Percentiles rank a stretch among this genome's conserved stretches.
phyloP scores from a whole-genome alignment of 163 green algal genomes.

The Chlorella variabilis region DNA sequence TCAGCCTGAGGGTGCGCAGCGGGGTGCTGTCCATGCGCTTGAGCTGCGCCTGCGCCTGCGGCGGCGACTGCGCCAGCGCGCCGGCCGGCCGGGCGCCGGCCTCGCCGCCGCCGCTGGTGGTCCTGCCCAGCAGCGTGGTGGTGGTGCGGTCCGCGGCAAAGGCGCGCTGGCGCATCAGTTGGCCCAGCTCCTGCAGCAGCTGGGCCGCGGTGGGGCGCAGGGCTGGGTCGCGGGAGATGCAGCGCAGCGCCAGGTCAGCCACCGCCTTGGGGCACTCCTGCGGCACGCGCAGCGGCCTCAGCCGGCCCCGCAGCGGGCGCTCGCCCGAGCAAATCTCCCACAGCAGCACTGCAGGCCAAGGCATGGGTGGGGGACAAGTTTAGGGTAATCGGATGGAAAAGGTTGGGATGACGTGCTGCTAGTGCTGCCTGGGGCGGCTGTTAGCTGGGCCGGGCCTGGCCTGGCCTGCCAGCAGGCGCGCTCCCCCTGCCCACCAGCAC shows the following conservation, averaged over 20 bases:
- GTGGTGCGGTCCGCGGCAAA: not conserved
- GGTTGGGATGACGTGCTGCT: too few relatives aligned
- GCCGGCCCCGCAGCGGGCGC: not conserved
- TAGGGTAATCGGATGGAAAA: too few relatives aligned
- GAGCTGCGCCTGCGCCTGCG: too few relatives aligned
- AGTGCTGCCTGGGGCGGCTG: too few relatives aligned
- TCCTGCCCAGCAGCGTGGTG: not conserved
- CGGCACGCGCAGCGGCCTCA: constrained; percentile 3
- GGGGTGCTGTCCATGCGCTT: not conserved
- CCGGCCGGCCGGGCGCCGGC: too few relatives aligned
- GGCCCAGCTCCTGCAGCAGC: not conserved
- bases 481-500: too few relatives aligned
- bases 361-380: too few relatives aligned
- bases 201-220: not conserved
- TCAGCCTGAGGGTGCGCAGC: too few relatives aligned
- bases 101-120: not conserved
- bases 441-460: too few relatives aligned
- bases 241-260: not conserved
- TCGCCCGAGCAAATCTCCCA: constrained; percentile 28
- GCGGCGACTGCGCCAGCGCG: too few relatives aligned
- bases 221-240: not conserved
- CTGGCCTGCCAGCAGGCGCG: too few relatives aligned
- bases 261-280: constrained; percentile 22
- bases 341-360: too few relatives aligned
- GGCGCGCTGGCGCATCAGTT: not conserved